These are phyloP conservation scores for Aspergillus novofumigatus DNA, from an alignment of 2,329 filamentous ascomycete species.

Conservation along the genomic window DNA sequence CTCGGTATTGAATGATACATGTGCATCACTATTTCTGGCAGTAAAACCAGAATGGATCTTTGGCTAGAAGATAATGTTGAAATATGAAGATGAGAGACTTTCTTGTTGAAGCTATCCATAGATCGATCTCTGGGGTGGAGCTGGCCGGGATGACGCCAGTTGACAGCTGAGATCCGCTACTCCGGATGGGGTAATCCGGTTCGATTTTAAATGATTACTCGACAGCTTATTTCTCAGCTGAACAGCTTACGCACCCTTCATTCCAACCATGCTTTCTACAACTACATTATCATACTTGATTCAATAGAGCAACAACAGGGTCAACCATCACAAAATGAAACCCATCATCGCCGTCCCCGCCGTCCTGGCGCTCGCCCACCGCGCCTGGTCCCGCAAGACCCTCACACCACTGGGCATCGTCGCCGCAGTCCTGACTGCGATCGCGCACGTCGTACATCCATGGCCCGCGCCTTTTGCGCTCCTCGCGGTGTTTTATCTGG, in stretches of 20 bases:
- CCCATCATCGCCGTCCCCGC: constrained; percentile 40
- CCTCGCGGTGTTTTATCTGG: constrained; percentile 78
- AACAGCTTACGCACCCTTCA: background rate
- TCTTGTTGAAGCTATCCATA: background rate
- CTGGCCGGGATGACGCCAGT: background rate
- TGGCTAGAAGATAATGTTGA: background rate
- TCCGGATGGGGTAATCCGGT: background rate
- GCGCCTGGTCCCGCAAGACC: constrained; percentile 68
- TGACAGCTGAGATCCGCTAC: background rate
- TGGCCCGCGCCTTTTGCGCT: constrained; percentile 89
- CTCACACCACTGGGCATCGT: constrained; percentile 74
- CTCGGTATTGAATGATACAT: too few species aligned
- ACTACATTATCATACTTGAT: background rate
- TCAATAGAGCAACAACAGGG: background rate
- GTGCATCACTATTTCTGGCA: background rate
- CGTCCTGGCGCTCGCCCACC: constrained; percentile 58
- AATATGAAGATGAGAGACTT: background rate
- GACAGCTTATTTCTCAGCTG: background rate
- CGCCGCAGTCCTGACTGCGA: constrained; percentile 67
- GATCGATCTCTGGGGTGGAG: background rate
- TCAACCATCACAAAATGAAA: constrained; percentile 32
- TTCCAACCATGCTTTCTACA: background rate
- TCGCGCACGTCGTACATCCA: constrained; percentile 82
- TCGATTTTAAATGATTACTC: too few species aligned
- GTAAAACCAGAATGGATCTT: background rate